Evolutionary conservation across 2,329 filamentous ascomycete species (phyloP), one percentile per base, ranked within the genome.

Genomic region (Diaporthe sp.): DNA sequence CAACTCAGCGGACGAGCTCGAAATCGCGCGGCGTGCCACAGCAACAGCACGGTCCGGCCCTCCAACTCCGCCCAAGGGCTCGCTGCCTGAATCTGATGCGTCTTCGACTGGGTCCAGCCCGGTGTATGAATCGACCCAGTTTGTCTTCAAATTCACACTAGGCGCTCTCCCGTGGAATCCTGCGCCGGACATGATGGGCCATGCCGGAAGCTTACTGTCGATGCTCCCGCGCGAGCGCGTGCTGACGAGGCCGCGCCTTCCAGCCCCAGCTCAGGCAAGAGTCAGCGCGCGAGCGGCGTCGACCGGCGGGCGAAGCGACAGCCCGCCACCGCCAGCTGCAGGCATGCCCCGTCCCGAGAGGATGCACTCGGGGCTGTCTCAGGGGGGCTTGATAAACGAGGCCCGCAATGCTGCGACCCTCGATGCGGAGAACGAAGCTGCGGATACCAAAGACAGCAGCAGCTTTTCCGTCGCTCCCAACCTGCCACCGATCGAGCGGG

Each of bases 141-240:
- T 91, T 80, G 88, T 91, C 76, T 96, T 96, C 86, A 94, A 92
- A 77, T 96, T 96, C 80, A 91, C 92, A 13, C 88, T 95, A 2
- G 92, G 93, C 73, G 78, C 78, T 72, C 77, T 84, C 12, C 81
- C 81, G 0, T 83, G 81, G 82, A 81, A 77, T 22, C 74, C 71
- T 6, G 72, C 51, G 25, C 51, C 73, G 55, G 75, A 77, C 55
- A 69, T 58, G 61, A 70, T 55, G 68, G 69, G 49, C 34, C 61
- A 82, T 22, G 59, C 79, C 67, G 74, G 77, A 76, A 93, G 90
- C 88, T 88, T 92, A 55, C 84, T 88, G 67, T 81, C 84, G 8
- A 89, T 89, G 77, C 87, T 89, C 71, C 85, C 87, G 0, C 89
- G 89, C 4, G 90, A 93, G 55, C 90, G 92, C 4, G 88, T 93